Conservation (phyloP, 106 monocot genomes). For the Apostasia shenzhenica region DNA sequence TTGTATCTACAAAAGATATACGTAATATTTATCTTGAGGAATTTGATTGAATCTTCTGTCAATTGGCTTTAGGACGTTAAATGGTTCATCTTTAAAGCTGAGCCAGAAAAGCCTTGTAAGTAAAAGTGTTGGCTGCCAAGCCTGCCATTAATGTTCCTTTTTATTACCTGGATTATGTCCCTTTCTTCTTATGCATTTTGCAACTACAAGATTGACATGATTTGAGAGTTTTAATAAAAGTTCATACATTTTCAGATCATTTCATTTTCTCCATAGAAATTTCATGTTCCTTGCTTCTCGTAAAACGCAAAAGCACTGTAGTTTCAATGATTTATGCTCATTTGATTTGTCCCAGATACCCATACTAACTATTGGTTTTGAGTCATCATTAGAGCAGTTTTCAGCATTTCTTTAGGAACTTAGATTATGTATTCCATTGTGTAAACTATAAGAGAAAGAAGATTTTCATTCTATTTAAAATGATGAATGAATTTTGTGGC, state of each 20-base stretch:
- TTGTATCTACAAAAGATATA: too few species aligned
- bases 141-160: too few species aligned
- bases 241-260: neutral
- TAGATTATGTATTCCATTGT: neutral
- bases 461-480: neutral
- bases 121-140: too few species aligned
- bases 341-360: slow-evolving; percentile 42
- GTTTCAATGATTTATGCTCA: slow-evolving; percentile 96
- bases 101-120: too few species aligned
- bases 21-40: too few species aligned
- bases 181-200: neutral
- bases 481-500: neutral
- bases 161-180: too few species aligned
- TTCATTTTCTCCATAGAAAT: slow-evolving; percentile 32
- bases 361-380: neutral
- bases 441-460: neutral
- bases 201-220: neutral
- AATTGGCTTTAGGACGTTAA: too few species aligned
- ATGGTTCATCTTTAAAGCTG: too few species aligned
- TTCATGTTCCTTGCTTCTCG: slow-evolving; percentile 81
- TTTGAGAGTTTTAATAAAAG: neutral
- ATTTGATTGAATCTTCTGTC: too few species aligned
- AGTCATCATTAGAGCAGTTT: neutral
- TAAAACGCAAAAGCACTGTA: slow-evolving; percentile 88
- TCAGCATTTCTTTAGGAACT: neutral